phyloP scores from a whole-genome alignment of 495 filamentous ascomycete genomes.

The Rostrohypoxylon terebratum region DNA sequence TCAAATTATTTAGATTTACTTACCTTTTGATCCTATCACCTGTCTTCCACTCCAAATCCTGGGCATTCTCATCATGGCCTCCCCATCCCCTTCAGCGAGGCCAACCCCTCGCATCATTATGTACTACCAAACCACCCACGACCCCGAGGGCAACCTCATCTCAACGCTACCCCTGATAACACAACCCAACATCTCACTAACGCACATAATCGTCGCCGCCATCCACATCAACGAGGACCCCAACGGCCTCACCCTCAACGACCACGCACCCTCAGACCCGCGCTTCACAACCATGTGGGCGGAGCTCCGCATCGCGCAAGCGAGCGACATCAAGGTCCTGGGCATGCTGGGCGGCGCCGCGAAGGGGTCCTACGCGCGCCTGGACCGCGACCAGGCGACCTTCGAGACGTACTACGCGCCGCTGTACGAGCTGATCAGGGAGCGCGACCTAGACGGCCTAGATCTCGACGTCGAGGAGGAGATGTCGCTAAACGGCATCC shows the following conservation, averaged over 20 bases:
- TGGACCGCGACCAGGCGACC: constrained; percentile 65
- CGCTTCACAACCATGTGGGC: constrained; percentile 73
- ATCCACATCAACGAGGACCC: constrained; percentile 80
- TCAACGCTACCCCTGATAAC: constrained; percentile 77
- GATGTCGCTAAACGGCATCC: constrained; percentile 76
- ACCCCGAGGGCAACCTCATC: constrained; percentile 68
- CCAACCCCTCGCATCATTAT: constrained; percentile 56
- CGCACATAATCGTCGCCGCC: constrained; percentile 82
- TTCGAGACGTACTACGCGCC: constrained; percentile 78
- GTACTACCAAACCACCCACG: constrained; percentile 76
- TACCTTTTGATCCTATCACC: background rate
- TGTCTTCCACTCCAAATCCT: background rate
- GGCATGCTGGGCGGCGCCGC: constrained; percentile 89
- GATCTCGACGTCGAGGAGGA: constrained; percentile 87
- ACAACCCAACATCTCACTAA: constrained; percentile 64
- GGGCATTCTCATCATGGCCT: constrained; percentile 27
- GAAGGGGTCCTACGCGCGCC: constrained; percentile 70
- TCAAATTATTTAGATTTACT: background rate
- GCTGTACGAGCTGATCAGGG: constrained; percentile 68
- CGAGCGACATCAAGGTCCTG: constrained; percentile 74
- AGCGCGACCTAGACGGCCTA: constrained; percentile 72
- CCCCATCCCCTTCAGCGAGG: constrained; percentile 26
- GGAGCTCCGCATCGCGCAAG: constrained; percentile 73
- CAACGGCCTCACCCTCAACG: constrained; percentile 75
- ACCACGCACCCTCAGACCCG: constrained; percentile 71